Conservation (phyloP, 164 flowering plant genomes). For the Magnolia officinalis region DNA sequence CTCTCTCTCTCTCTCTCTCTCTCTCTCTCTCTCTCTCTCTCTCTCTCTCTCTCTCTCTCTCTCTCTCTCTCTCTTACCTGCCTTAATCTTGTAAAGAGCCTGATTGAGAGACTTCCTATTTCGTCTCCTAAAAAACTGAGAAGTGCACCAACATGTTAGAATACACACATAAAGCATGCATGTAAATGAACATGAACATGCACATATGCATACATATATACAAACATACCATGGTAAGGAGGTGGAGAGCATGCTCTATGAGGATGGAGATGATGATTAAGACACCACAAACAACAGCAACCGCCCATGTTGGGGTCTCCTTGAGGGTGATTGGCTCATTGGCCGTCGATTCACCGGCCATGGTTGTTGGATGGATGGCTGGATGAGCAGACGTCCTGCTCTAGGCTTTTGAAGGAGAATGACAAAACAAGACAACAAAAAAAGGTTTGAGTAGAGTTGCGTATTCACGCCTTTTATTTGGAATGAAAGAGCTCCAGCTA, state of each 20-base stretch:
- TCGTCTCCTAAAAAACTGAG: slow-evolving; percentile 15
- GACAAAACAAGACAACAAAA: background rate
- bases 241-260: slow-evolving; percentile 43
- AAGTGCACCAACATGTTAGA: background rate
- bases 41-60: background rate
- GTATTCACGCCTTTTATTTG: background rate
- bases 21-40: background rate
- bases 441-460: background rate
- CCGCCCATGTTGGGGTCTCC: slow-evolving; percentile 68
- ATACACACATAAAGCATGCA: background rate
- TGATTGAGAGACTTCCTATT: slow-evolving; percentile 18
- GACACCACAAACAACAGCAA: slow-evolving; percentile 47
- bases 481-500: background rate
- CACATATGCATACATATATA: background rate
- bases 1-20: background rate
- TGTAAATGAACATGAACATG: background rate
- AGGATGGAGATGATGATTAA: slow-evolving; percentile 44
- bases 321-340: slow-evolving; percentile 25
- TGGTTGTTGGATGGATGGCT: background rate
- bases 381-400: background rate
- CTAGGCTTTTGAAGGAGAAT: background rate
- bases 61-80: slow-evolving; percentile 29
- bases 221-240: slow-evolving; percentile 37
- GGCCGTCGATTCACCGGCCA: slow-evolving; percentile 1
- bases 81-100: slow-evolving; percentile 48